Evolutionary conservation across 2,329 filamentous ascomycete genomes (phyloP), one percentile per base, ranked within the genome.

Genomic region (Diaporthe amygdali): DNA sequence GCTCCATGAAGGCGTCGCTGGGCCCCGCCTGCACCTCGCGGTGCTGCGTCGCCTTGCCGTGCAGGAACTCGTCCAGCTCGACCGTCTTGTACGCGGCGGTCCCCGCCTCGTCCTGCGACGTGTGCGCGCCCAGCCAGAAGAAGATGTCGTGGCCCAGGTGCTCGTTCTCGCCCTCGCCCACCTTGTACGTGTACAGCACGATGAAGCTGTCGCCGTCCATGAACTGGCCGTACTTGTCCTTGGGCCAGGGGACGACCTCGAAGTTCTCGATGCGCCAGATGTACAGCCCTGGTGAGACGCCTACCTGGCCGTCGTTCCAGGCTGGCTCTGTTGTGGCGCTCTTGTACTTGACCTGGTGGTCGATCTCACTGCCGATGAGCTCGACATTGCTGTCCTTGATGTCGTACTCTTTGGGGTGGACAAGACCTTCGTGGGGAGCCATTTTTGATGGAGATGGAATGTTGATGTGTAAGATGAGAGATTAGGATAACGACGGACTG

Each of bases 41-140:
- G 77, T 92, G 87, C 81, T 93, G 91, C 2, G 85, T 89, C 0
- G 91, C 91, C 0, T 84, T 81, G 2, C 91, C 90, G 49, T 85
- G 82, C 63, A 93, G 79, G 76, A 91, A 92, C 79, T 92, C 90
- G 75, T 93, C 91, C 20, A 93, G 83, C 79, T 93, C 91, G 30
- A 92, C 90, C 0, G 91, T 91, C 83, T 93, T 93, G 82, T 93
- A 92, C 2, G 91, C 91, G 0, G 91, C 91, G 0, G 88, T 90
- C 20, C 91, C 91, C 2, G 90, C 90, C 81, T 93, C 91, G 74
- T 93, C 91, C 81, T 92, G 90, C 2, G 88, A 87, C 0, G 90
- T 93, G 76, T 91, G 87, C 66, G 80, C 83, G 5, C 91, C 91
- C 0, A 93, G 85, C 91, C 90, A 93, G 82, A 93, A 93, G 84